Conservation (phyloP, 1,284 basidiomycete genomes). For the Ustilago curta region DNA sequence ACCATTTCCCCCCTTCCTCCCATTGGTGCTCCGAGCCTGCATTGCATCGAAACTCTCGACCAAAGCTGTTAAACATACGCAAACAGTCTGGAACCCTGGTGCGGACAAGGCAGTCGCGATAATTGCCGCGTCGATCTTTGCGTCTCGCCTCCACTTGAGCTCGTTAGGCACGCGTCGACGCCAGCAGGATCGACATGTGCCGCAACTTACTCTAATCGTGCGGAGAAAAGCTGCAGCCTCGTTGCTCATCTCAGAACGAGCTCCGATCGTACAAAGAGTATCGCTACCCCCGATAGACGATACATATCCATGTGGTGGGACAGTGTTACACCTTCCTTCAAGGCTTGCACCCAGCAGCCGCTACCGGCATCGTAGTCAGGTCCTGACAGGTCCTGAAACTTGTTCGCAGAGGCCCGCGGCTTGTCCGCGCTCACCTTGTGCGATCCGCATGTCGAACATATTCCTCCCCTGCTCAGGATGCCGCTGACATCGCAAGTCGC, state of each 20-base stretch:
- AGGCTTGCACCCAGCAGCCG: too few relatives aligned
- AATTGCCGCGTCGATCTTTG: conserved; percentile 26
- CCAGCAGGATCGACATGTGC: conserved; percentile 30
- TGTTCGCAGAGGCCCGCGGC: neutral
- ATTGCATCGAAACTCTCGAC: neutral
- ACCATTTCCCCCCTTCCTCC: neutral
- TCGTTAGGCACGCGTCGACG: conserved; percentile 21
- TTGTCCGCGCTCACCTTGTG: neutral
- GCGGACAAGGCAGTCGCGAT: neutral
- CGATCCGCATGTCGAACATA: too few relatives aligned
- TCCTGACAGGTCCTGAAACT: too few relatives aligned
- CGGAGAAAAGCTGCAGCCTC: neutral
- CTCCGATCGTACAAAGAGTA: neutral
- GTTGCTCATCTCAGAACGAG: neutral
- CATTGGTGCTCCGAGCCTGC: neutral
- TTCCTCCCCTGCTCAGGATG: neutral
- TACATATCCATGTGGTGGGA: neutral
- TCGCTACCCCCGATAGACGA: conserved; percentile 2
- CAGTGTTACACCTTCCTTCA: neutral
- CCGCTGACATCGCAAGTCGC: too few relatives aligned
- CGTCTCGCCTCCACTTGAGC: conserved; percentile 29
- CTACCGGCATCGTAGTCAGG: too few relatives aligned
- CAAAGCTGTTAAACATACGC: conserved; percentile 9
- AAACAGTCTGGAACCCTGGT: neutral
- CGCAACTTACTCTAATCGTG: conserved; percentile 23